Percentiles rank a stretch among this genome's conserved stretches.
Conservation (phyloP, 2,329 filamentous ascomycete species). For the Ophiostoma montium region DNA sequence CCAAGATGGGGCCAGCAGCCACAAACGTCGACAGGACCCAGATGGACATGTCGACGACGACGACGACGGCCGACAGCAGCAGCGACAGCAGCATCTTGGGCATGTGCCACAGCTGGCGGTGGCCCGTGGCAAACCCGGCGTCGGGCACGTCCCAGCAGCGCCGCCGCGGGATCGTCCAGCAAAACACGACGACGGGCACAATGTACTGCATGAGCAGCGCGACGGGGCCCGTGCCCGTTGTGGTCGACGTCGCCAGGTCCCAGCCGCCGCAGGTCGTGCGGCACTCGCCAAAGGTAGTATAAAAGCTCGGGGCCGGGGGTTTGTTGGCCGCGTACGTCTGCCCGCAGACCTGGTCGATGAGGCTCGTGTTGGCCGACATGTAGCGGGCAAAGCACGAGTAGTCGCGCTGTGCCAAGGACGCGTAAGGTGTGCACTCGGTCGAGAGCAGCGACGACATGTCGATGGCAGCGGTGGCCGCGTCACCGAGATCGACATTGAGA, state of each 20-base stretch:
- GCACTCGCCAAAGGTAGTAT: conserved; percentile 2
- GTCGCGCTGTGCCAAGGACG: background rate
- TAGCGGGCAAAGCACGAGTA: conserved; percentile 2
- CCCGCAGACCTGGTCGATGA: conserved; percentile 2
- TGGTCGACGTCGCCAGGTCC: conserved; percentile 1
- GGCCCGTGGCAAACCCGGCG: background rate
- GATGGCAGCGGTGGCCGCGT: background rate
- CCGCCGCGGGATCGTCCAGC: conserved; percentile 2
- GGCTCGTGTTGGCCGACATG: conserved; percentile 1
- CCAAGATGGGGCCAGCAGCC: background rate
- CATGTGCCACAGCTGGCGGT: background rate
- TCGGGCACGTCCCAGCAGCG: conserved; percentile 3
- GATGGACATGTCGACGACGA: background rate
- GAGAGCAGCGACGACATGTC: background rate
- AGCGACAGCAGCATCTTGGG: background rate
- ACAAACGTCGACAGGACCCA: conserved; percentile 2
- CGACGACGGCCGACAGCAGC: background rate
- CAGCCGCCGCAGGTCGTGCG: background rate
- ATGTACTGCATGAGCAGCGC: conserved; percentile 5
- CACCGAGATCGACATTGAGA: background rate
- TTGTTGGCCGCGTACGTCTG: background rate
- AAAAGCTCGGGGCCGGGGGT: background rate
- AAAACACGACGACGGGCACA: conserved; percentile 4
- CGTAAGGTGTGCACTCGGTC: background rate
- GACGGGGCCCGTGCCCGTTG: background rate